These are phyloP conservation scores for Arabidopsis suecica DNA, from an alignment of 345 rosid genomes.

Conservation along the genomic window DNA sequence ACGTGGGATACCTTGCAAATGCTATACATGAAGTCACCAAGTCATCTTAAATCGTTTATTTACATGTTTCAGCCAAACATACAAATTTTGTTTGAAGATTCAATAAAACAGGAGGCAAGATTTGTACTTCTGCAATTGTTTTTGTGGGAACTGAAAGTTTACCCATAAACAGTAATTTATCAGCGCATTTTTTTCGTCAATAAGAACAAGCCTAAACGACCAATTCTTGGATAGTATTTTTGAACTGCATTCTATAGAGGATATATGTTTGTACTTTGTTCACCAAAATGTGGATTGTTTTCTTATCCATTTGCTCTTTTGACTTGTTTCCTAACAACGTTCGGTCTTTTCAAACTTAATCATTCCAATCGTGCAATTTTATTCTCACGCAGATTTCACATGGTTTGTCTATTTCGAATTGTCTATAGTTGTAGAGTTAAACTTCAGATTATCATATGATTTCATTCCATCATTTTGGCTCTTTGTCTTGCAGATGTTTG, in stretches of 20 bases:
- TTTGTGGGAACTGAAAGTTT: constrained; percentile 36
- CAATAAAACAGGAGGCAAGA: constrained; percentile 28
- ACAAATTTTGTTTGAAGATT: constrained; percentile 6
- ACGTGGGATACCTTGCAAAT: constrained; percentile 81
- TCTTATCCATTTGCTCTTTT: neutral
- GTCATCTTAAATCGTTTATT: constrained; percentile 44
- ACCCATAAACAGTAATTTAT: constrained; percentile 25
- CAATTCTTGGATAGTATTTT: neutral
- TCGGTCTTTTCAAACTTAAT: too few relatives aligned
- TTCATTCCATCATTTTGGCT: constrained; percentile 14
- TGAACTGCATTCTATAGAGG: too few relatives aligned
- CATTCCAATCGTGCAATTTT: too few relatives aligned
- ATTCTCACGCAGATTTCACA: too few relatives aligned
- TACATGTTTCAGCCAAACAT: constrained; percentile 8
- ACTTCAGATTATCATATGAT: constrained; percentile 12
- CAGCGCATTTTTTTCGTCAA: neutral
- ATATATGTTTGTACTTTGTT: too few relatives aligned
- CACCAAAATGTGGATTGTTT: neutral
- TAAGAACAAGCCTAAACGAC: constrained; percentile 2
- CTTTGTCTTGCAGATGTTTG: constrained; percentile 1
- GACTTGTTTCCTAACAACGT: neutral
- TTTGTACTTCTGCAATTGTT: constrained; percentile 22
- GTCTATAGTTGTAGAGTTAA: neutral
- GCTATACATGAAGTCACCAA: constrained; percentile 84
- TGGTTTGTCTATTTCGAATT: too few relatives aligned